These are phyloP conservation scores for Cordyceps pruinosa DNA, from an alignment of 2,329 filamentous ascomycete genomes.

Conservation along the genomic window DNA sequence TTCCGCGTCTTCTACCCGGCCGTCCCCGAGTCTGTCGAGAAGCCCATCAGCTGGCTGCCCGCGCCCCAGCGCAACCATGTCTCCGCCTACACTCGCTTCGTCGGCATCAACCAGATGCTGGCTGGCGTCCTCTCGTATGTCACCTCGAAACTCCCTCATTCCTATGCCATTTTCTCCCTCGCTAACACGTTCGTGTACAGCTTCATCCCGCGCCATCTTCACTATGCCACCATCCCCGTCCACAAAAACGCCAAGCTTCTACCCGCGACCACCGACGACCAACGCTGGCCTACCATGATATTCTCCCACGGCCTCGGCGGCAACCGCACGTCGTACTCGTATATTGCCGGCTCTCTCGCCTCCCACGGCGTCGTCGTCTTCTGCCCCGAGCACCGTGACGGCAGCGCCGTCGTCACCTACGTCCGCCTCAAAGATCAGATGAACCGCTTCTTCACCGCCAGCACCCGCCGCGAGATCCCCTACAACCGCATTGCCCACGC, in stretches of 20 bases:
- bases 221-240: slow-evolving; percentile 67
- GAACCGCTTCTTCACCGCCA: slow-evolving; percentile 22
- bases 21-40: slow-evolving; percentile 42
- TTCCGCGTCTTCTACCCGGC: slow-evolving; percentile 81
- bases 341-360: slow-evolving; percentile 69
- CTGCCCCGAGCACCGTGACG: slow-evolving; percentile 77
- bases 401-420: slow-evolving; percentile 68
- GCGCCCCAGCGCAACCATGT: slow-evolving; percentile 68
- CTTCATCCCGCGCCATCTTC: slow-evolving; percentile 62
- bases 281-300: slow-evolving; percentile 71
- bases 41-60: slow-evolving; percentile 68
- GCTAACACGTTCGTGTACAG: slow-evolving; percentile 31
- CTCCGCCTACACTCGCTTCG: slow-evolving; percentile 67
- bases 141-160: background rate
- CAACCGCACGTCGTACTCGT: slow-evolving; percentile 77
- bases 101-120: slow-evolving; percentile 56
- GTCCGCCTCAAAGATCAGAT: slow-evolving; percentile 55
- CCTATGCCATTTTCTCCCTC: background rate
- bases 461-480: slow-evolving; percentile 30
- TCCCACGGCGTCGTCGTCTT: slow-evolving; percentile 76
- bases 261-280: slow-evolving; percentile 36
- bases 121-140: slow-evolving; percentile 55
- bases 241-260: slow-evolving; percentile 63
- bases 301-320: slow-evolving; percentile 85
- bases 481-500: slow-evolving; percentile 55